phyloP scores from a whole-genome alignment of 2,329 filamentous ascomycete genomes.

The Hymenoscyphus fraxineus region DNA sequence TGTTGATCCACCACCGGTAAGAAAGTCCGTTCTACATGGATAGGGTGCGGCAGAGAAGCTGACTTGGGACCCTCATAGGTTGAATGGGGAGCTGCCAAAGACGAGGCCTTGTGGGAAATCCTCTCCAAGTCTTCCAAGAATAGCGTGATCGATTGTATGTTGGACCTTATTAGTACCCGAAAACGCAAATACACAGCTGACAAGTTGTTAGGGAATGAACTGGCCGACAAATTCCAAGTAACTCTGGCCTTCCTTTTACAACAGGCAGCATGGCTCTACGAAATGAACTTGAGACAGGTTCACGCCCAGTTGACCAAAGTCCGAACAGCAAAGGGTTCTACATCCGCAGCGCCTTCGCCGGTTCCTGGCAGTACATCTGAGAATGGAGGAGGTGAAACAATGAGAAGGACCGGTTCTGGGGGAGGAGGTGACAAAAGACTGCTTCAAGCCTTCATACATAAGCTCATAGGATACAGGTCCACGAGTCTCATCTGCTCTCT shows the following conservation, averaged over 20 bases:
- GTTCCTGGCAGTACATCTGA: conserved; percentile 47
- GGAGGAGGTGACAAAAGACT: conserved; percentile 34
- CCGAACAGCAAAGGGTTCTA: conserved; percentile 52
- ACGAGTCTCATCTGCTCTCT: conserved; percentile 30
- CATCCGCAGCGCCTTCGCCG: conserved; percentile 55
- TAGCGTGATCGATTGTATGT: conserved; percentile 78
- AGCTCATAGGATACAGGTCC: conserved; percentile 26
- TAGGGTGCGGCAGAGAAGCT: conserved; percentile 8
- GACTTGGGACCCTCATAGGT: conserved; percentile 49
- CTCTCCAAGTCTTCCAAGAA: conserved; percentile 77
- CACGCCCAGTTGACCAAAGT: conserved; percentile 83
- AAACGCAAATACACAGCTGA: conserved; percentile 17
- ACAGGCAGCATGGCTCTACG: conserved; percentile 90
- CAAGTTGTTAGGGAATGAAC: conserved; percentile 59
- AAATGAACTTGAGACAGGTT: conserved; percentile 84
- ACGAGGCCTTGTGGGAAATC: conserved; percentile 85
- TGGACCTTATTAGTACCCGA: background rate
- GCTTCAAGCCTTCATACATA: background rate
- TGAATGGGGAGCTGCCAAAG: conserved; percentile 83
- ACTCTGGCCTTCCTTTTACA: conserved; percentile 85
- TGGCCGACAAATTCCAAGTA: conserved; percentile 76
- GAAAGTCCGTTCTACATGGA: conserved; percentile 27
- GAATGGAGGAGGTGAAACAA: conserved; percentile 41
- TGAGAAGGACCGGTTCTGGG: conserved; percentile 50
- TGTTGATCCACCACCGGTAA: conserved; percentile 81